Base-by-base conservation (phyloP, 306 rosid genomes). In the Leucaena leucocephala region DNA sequence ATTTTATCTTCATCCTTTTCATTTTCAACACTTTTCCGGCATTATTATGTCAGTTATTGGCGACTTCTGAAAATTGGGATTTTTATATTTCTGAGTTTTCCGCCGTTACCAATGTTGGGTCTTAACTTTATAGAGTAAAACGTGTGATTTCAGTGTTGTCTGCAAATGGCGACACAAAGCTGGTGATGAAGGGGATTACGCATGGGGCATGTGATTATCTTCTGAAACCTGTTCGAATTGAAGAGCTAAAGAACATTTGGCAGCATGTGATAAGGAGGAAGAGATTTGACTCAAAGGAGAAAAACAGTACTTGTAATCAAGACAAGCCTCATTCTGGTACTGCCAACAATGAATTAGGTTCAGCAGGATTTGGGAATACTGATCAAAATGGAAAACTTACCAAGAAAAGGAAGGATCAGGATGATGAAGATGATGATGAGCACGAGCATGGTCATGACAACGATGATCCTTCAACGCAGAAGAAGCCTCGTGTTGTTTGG, bases 401-500 rank as follows among this genome's bases (percentile, higher is more conserved):
- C 46, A 91, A 87, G 75, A 93, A 87, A 72, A 82, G 99, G 68
- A 96, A 93, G 92, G 97, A 91, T 76, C 98, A 93, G 71, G 77
- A 85, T 58, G 92, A 93, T 42, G 92, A 89, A 10, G 96, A 89
- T 45, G 93, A 91, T 1, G 98, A 93, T 54, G 92, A 91, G 21
- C 79, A 75, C 21, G 97, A 91, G 63, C 80, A 83, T 78, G 97
- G 66, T 55, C 82, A 84, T 45, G 98, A 92, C 9, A 84, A 76
- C 59, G 96, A 93, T 0, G 99, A 96, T 76, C 88, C 94, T 0
- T 86, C 96, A 5, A 2, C 89, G 52, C 99, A 91, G 85, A 96
- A 96, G 90, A 96, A 96, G 85, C 94, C 98, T 67, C 94, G 99
- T 40, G 99, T 96, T 65, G 99, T 96, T 87, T 93, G 99, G 99